Evolutionary conservation across 768 basidiomycete genomes (phyloP), one percentile per base, ranked within the genome.

Genomic region (Saitozyma sp.): DNA sequence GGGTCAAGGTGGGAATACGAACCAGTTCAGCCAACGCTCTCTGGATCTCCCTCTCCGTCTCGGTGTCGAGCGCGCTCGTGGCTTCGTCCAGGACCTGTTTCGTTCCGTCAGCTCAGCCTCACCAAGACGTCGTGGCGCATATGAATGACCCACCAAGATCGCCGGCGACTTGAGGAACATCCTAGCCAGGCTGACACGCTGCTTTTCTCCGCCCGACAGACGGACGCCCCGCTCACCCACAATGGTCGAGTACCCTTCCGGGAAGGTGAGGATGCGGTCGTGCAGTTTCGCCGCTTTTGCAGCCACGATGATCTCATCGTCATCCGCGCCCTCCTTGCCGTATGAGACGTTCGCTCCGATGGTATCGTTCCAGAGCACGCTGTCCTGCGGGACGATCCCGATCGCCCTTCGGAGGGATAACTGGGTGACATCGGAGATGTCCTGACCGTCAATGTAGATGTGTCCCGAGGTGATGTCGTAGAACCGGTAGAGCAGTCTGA

Each of bases 301-400:
- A 6, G 89, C 91, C 40, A 83, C 82, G 70, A 90, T 86, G 56
- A 94, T 87, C 69, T 92, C 91, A 42, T 90, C 88, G 10, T 82
- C 76, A 2, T 84, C 82, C 3, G 89, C 82, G 4, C 85, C 87
- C 61, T 89, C 86, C 77, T 88, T 89, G 61, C 90, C 91, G 77
- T 92, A 92, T 4, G 86, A 87, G 20, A 81, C 74, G 65, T 80
- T 80, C 6, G 71, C 71, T 43, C 75, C 77, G 50, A 78, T 74
- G 3, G 77, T 70, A 59, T 78, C 77, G 51, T 78, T 78, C 77
- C 77, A 78, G 7, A 78, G 54, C 7, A 74, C 71, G 29, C 60
- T 84, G 68, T 92, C 91, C 74, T 96, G 91, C 0, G 95, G 93
- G 2, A 98, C 90, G 29, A 92, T 90, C 16, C 92, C 92, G 63